phyloP scores from a whole-genome alignment of 2,329 filamentous ascomycete species.

The Botrytis aclada region DNA sequence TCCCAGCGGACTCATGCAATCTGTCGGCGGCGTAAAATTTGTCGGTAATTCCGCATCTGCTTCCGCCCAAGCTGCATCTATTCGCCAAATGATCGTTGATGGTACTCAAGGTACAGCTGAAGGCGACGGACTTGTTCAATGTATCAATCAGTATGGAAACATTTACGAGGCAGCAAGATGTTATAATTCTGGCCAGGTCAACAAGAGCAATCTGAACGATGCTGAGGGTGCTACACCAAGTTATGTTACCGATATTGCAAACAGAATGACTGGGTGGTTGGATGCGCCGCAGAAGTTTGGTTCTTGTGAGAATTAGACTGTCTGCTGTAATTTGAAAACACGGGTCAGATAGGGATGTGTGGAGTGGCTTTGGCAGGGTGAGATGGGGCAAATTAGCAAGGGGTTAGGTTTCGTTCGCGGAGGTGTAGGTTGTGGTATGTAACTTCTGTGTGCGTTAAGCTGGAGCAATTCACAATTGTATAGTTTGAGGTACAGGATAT shows the following conservation, averaged over 20 bases:
- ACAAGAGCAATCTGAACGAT: constrained; percentile 31
- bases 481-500: background rate
- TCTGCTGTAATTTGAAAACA: background rate
- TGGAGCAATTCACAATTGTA: background rate
- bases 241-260: constrained; percentile 37
- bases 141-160: constrained; percentile 33
- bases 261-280: constrained; percentile 26
- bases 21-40: constrained; percentile 28
- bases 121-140: constrained; percentile 32
- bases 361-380: background rate
- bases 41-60: constrained; percentile 26
- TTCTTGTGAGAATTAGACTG: background rate
- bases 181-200: constrained; percentile 36
- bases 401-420: background rate
- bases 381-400: background rate
- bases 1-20: constrained; percentile 33
- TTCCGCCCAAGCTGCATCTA: constrained; percentile 25
- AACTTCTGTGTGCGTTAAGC: background rate
- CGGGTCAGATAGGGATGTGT: background rate
- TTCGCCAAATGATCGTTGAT: constrained; percentile 36
- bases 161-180: constrained; percentile 34
- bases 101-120: constrained; percentile 34
- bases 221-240: constrained; percentile 30
- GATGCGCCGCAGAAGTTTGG: constrained; percentile 5
- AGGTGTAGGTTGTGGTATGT: too few relatives aligned